Evolutionary conservation across 257 asterid genomes (phyloP), one percentile per base, ranked within the genome.

Genomic region (Lycium barbarum): DNA sequence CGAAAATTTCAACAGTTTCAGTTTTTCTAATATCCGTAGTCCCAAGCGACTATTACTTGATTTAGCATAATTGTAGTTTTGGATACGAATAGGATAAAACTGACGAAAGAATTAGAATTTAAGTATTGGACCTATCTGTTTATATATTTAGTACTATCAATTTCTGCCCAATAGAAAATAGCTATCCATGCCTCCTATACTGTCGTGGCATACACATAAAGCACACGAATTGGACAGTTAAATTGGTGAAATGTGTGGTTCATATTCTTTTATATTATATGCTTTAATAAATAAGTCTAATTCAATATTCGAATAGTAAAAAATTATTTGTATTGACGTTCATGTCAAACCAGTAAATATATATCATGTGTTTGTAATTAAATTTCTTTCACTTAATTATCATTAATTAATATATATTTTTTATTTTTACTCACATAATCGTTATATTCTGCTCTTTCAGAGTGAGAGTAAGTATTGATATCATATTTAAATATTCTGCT

Each of bases 211-310:
- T 26, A 76, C 65, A 76, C 65, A 51, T 53, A 13, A 4, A 51
- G 26, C 26, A 53, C 82, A 47, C 65, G 65, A 14, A 53, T 76
- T 51, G 82, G 47, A 26, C 63, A 51, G 65, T 26, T 76, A 51
- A 76, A 53, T 26, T 53, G 15, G 26, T 76, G 82, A 76, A 33
- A 22, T 51, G 22, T 10, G 22, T 49, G 81, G 33, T 7, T 20
- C 63, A 8, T 76, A 22, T 76, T 51, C 12, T 49, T 20, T 22
- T 4, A 22, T 49, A 20, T 22, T 4, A 22, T 49, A 20, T 22
- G 49, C 81, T 74, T n/a, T 9, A 71, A 9, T 71, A 8, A 3
- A 4, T 3, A 38, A 57, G 18, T 57, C 8, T 57, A 57, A 15
- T 14, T 5, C 62, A 57, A 57, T 57, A 57, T 57, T 54, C 5